Percentiles rank a stretch among this genome's conserved stretches.
These are phyloP conservation scores for Madurella mycetomatis DNA, from an alignment of 2,329 filamentous ascomycete genomes.

Conservation along the genomic window DNA sequence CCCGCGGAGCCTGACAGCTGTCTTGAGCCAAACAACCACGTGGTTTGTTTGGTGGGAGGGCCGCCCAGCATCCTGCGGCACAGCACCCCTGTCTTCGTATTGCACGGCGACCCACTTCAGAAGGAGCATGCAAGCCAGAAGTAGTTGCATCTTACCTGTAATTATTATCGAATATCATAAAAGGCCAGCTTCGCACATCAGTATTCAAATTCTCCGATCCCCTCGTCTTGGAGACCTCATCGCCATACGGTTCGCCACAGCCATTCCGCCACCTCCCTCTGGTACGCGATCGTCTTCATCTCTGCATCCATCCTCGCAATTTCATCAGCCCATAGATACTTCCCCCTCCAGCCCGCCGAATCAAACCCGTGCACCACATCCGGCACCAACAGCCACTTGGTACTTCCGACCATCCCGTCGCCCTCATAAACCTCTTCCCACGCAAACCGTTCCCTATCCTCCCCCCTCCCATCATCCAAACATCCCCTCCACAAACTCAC, in stretches of 20 bases:
- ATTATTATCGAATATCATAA: too few relatives aligned
- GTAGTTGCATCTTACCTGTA: too few relatives aligned
- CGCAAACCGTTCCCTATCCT: slow-evolving; percentile 30
- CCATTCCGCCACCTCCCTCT: slow-evolving; percentile 27
- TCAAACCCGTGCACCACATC: slow-evolving; percentile 41
- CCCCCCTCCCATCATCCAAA: slow-evolving; percentile 21
- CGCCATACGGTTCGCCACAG: slow-evolving; percentile 24
- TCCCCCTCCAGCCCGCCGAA: slow-evolving; percentile 26
- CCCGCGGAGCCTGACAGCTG: too few relatives aligned
- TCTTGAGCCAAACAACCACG: too few relatives aligned
- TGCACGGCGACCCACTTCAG: too few relatives aligned
- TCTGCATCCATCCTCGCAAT: slow-evolving; percentile 31
- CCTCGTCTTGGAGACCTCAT: too few relatives aligned
- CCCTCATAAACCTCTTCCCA: slow-evolving; percentile 27
- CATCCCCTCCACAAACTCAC: slow-evolving; percentile 4
- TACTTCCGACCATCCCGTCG: slow-evolving; percentile 28
- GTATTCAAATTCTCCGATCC: too few relatives aligned
- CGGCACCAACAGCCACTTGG: slow-evolving; percentile 40
- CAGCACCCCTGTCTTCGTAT: too few relatives aligned
- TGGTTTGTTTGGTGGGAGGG: too few relatives aligned
- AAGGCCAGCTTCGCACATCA: too few relatives aligned
- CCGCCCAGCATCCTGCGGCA: too few relatives aligned
- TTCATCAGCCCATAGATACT: slow-evolving; percentile 28
- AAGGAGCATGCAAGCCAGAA: too few relatives aligned
- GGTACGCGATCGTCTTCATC: slow-evolving; percentile 29